Base-by-base conservation (phyloP, 192 early-diverging fungal genomes). In the Dissophora ornata region DNA sequence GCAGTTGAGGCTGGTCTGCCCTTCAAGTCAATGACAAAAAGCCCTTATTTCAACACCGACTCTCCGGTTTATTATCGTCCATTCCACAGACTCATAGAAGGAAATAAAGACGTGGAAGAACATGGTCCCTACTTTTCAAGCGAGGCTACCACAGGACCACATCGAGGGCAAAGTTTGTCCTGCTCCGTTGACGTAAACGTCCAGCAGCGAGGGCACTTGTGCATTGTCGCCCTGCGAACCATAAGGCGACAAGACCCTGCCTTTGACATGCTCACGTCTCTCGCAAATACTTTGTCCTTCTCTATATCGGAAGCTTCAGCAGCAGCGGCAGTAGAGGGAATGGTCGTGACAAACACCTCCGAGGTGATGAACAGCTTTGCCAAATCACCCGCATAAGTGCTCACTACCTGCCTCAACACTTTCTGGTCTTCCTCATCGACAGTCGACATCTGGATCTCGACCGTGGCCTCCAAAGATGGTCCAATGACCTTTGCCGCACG, bases 181-280 rank as follows among this genome's bases (percentile, higher is more conserved):
- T 69, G 77, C 6, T 67, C 52, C 0, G 38, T 41, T 4, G 90
- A 80, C 58, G 81, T 80, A 46, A 85, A 90, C 61, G 86, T 87
- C 90, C 92, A 91, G 81, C 92, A 94, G 30, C 92, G 86, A 26
- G 91, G 91, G 53, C 92, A 94, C 44, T 94, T 94, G 68, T 88
- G 82, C 50, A 75, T 26, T 11, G 45, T 47, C 12, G 90, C 84
- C 28, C 67, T 81, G 8, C 73, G 75, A 13, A 85, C 83, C 3
- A 80, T 67, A 50, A 91, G 75, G 11, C 69, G 81, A 47, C 68
- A 74, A 11, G 30, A 42, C 18, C 67, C 68, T 21, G 25, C 38
- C 22, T 58, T 41, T 15, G 58, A n/a, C 6, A 63, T 16, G 11
- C 34, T 25, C 19, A 64, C 41, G 0, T 59, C 57, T 21, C 36